Conservation (phyloP, 352 stramenopile genomes). For the Globisporangium takayamanum region DNA sequence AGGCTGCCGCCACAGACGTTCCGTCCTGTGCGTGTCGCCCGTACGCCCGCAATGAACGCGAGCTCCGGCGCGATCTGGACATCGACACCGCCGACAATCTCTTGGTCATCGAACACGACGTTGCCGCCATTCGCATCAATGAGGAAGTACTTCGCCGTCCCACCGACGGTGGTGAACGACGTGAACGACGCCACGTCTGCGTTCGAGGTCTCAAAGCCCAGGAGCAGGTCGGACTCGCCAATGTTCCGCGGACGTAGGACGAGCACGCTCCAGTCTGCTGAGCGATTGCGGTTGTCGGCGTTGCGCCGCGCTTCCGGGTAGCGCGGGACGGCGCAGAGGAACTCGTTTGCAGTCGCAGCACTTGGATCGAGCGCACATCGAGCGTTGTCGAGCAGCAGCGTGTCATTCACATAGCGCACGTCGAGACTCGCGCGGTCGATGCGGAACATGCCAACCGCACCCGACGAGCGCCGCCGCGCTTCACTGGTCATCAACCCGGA, state of each 20-base stretch:
- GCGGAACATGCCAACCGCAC: neutral
- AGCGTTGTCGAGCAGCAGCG: neutral
- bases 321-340: neutral
- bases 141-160: neutral
- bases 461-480: too few species aligned
- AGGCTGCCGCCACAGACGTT: conserved; percentile 4
- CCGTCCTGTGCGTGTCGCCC: neutral
- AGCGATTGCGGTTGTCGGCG: neutral
- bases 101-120: neutral
- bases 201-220: neutral
- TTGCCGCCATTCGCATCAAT: neutral
- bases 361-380: neutral
- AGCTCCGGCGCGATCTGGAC: neutral
- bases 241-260: neutral
- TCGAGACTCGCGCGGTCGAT: conserved; percentile 1
- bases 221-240: neutral
- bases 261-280: neutral
- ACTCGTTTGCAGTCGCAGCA: neutral
- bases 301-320: neutral
- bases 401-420: neutral
- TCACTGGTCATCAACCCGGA: too few species aligned
- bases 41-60: neutral
- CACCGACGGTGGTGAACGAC: neutral
- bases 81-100: neutral
- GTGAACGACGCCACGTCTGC: neutral